phyloP scores from a whole-genome alignment of 2,329 filamentous ascomycete species.

The Gremmenia infestans region DNA sequence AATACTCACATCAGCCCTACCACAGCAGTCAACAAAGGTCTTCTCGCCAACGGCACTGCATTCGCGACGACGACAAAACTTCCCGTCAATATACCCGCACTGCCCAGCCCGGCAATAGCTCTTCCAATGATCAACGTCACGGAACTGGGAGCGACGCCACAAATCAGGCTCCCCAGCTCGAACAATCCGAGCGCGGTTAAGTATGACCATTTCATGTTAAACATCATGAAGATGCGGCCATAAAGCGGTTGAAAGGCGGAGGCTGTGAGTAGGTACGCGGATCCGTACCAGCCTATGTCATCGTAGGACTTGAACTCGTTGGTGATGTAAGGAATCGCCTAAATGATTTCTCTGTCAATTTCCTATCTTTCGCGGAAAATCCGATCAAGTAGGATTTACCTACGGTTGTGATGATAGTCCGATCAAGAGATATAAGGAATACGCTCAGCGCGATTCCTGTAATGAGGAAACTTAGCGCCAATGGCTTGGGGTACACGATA shows the following conservation, averaged over 20 bases:
- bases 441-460: conserved; percentile 28
- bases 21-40: conserved; percentile 26
- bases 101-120: conserved; percentile 20
- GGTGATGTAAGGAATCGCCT: conserved; percentile 37
- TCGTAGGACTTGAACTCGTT: conserved; percentile 32
- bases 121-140: conserved; percentile 26
- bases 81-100: conserved; percentile 29
- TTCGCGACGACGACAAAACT: conserved; percentile 39
- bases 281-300: conserved; percentile 36
- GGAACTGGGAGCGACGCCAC: conserved; percentile 24
- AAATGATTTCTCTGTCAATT: background rate
- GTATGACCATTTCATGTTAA: conserved; percentile 18
- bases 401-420: conserved; percentile 24
- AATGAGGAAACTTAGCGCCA: conserved; percentile 24
- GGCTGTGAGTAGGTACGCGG: conserved; percentile 33
- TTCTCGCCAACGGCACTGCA: conserved; percentile 11
- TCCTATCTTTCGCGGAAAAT: background rate
- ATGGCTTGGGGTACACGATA: conserved; percentile 21
- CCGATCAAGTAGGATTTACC: background rate
- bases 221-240: conserved; percentile 22
- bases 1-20: conserved; percentile 26
- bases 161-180: conserved; percentile 26
- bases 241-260: conserved; percentile 10
- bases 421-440: conserved; percentile 27
- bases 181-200: conserved; percentile 22